Conservation (phyloP, 495 filamentous ascomycete genomes). For the Hypoxylon lenormandii region DNA sequence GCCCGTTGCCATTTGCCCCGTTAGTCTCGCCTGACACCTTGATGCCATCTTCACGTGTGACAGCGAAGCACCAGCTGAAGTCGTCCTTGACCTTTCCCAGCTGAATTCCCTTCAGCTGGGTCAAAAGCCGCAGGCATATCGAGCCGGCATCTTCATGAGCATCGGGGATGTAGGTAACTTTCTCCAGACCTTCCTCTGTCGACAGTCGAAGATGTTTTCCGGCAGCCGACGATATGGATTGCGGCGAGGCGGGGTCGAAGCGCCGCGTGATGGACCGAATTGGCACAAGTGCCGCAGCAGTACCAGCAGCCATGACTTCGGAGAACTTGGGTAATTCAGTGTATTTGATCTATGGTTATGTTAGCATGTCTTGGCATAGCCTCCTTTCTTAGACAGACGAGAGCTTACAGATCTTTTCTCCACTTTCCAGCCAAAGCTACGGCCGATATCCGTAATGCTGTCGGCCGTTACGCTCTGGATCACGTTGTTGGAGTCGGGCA, state of each 20-base stretch:
- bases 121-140: conserved; percentile 74
- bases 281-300: conserved; percentile 89
- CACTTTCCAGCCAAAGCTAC: conserved; percentile 73
- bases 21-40: conserved; percentile 49
- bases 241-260: conserved; percentile 55
- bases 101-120: conserved; percentile 87
- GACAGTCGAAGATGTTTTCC: conserved; percentile 53
- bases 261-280: conserved; percentile 85
- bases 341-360: conserved; percentile 72
- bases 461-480: conserved; percentile 85
- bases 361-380: conserved; percentile 26
- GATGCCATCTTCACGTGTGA: conserved; percentile 63
- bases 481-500: conserved; percentile 81
- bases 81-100: conserved; percentile 77
- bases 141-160: conserved; percentile 75
- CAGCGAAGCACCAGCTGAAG: conserved; percentile 76
- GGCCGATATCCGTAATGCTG: conserved; percentile 75
- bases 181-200: conserved; percentile 63
- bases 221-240: conserved; percentile 49
- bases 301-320: conserved; percentile 92
- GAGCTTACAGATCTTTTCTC: conserved; percentile 68
- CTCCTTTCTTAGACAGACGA: conserved; percentile 3
- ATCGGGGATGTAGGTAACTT: conserved; percentile 72
- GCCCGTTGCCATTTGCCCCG: conserved; percentile 29
- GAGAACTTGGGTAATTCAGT: conserved; percentile 79